Evolutionary conservation across 345 rosid species (phyloP).

Genomic region (Hibiscus mutabilis): DNA sequence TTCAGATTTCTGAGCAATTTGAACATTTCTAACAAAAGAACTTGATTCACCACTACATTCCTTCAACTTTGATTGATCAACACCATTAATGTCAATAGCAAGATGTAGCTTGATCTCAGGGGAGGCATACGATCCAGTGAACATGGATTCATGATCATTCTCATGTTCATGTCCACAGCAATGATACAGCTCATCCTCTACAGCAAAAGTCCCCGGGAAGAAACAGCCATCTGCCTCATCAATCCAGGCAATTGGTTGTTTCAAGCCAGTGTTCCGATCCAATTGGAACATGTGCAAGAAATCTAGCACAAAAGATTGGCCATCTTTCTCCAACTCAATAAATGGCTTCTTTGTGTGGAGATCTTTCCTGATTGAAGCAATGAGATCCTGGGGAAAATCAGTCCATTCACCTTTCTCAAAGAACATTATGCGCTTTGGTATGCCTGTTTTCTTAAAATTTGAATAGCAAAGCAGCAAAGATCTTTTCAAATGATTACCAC

Average conservation of each 20-base stretch:
- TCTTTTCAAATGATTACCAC: constrained; percentile 28
- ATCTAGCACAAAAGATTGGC: constrained; percentile 52
- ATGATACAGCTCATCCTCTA: constrained; percentile 29
- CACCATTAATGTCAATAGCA: constrained; percentile 64
- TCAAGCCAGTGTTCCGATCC: constrained; percentile 53
- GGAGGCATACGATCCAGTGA: constrained; percentile 25
- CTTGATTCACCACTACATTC: constrained; percentile 62
- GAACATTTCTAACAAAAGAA: not conserved
- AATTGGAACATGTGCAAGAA: constrained; percentile 71
- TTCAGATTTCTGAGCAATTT: not conserved
- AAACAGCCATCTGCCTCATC: constrained; percentile 69
- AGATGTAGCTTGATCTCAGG: constrained; percentile 75
- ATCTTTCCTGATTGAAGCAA: constrained; percentile 42
- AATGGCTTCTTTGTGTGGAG: constrained; percentile 54
- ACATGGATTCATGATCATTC: constrained; percentile 20
- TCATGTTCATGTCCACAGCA: constrained; percentile 32
- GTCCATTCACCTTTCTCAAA: constrained; percentile 73
- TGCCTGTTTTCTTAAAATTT: constrained; percentile 60
- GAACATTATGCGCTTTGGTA: constrained; percentile 64
- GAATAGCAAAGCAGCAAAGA: constrained; percentile 53
- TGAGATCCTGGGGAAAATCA: constrained; percentile 48
- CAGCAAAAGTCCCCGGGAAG: constrained; percentile 61
- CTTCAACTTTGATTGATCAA: constrained; percentile 32
- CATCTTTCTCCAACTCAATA: constrained; percentile 46
- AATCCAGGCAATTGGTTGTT: constrained; percentile 86